These are phyloP conservation scores for Pestalotiopsis sp. DNA, from an alignment of 2,329 filamentous ascomycete genomes.

Conservation along the genomic window DNA sequence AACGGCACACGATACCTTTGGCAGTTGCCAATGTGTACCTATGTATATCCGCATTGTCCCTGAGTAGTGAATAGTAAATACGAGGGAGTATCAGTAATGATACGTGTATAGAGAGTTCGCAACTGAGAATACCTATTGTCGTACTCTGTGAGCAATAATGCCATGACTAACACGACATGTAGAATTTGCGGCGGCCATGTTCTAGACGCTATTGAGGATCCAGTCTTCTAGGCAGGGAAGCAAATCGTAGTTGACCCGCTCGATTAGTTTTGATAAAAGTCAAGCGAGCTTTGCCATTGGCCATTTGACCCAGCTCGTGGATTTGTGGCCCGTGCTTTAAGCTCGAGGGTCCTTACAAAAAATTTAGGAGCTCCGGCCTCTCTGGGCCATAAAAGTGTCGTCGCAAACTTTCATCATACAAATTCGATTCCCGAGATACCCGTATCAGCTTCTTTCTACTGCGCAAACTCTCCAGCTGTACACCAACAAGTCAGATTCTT, in stretches of 20 bases:
- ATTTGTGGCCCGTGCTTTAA: conserved; percentile 14
- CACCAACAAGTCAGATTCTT: neutral
- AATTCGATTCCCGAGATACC: conserved; percentile 17
- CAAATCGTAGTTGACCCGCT: neutral
- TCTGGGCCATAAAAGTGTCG: conserved; percentile 7
- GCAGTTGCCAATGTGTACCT: neutral
- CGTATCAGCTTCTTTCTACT: conserved; percentile 16
- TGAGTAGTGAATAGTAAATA: too few species aligned
- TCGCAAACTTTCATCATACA: neutral
- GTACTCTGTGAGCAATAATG: too few species aligned
- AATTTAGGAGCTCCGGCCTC: conserved; percentile 22
- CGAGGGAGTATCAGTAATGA: too few species aligned
- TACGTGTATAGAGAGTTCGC: too few species aligned
- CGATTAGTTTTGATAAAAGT: neutral
- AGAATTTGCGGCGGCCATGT: neutral
- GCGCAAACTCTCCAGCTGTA: neutral
- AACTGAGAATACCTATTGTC: too few species aligned
- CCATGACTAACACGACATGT: neutral
- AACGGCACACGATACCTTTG: neutral
- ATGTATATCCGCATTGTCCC: neutral
- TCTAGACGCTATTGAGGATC: neutral
- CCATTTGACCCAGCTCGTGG: conserved; percentile 21
- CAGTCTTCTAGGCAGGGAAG: neutral
- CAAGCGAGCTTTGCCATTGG: conserved; percentile 15
- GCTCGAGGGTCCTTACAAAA: conserved; percentile 13